These are phyloP conservation scores for Pseudoneurospora amorphoporcata DNA, from an alignment of 495 filamentous ascomycete species.

Conservation along the genomic window DNA sequence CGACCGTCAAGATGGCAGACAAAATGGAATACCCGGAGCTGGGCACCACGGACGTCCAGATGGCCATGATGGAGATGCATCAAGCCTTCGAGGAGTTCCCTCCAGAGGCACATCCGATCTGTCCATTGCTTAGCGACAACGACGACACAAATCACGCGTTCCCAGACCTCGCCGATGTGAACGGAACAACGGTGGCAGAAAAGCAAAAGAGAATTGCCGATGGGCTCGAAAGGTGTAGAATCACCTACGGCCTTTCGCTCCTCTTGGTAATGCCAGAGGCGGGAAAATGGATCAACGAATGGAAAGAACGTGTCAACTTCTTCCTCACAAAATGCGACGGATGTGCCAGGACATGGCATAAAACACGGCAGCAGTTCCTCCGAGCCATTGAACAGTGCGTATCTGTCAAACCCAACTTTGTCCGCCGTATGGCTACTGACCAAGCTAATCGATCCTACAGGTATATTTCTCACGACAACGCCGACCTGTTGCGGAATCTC, in stretches of 20 bases:
- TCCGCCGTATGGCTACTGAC: background rate
- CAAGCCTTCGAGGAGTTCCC: conserved; percentile 20
- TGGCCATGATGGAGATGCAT: conserved; percentile 17
- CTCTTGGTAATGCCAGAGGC: conserved; percentile 61
- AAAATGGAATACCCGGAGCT: background rate
- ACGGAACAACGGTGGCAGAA: conserved; percentile 20
- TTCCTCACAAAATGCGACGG: conserved; percentile 60
- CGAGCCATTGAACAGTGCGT: conserved; percentile 34
- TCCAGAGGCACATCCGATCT: conserved; percentile 30
- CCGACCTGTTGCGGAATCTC: conserved; percentile 23
- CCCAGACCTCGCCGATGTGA: conserved; percentile 24
- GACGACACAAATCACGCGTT: conserved; percentile 46
- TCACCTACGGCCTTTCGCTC: conserved; percentile 52
- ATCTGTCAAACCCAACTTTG: background rate
- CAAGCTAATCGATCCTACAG: background rate
- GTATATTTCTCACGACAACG: background rate
- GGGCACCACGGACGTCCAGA: conserved; percentile 6
- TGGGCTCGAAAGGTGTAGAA: conserved; percentile 40
- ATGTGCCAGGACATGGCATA: conserved; percentile 76
- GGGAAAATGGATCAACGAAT: conserved; percentile 46
- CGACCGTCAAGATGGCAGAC: conserved; percentile 15
- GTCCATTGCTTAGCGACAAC: conserved; percentile 31
- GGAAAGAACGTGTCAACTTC: conserved; percentile 36
- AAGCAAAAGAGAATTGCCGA: conserved; percentile 37
- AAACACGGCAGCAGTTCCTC: conserved; percentile 27